Evolutionary conservation across 441 rosid species (phyloP).

Genomic region (Breynia disticha): DNA sequence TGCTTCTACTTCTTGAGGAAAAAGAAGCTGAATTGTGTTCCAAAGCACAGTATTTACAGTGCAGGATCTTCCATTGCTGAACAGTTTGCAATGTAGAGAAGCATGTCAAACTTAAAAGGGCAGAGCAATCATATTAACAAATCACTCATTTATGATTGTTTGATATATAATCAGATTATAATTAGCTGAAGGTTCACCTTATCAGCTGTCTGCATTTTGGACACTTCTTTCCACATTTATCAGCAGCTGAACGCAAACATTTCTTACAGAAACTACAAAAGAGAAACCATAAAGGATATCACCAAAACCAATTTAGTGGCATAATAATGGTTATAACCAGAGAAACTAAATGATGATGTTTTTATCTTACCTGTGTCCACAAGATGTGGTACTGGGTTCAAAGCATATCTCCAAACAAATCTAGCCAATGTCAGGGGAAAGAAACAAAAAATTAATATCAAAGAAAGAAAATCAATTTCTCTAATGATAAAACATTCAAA

Average conservation of each 20-base stretch:
- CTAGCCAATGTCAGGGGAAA: conserved; percentile 27
- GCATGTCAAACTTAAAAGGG: background rate
- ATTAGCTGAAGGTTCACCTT: conserved; percentile 31
- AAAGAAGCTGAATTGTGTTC: conserved; percentile 96
- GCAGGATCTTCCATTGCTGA: conserved; percentile 83
- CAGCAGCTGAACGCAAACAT: conserved; percentile 74
- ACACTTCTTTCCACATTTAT: conserved; percentile 87
- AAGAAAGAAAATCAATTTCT: conserved; percentile 1
- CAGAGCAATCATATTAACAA: background rate
- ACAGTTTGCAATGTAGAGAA: conserved; percentile 9
- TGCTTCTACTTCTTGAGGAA: conserved; percentile 79
- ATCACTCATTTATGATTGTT: background rate
- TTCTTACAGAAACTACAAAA: conserved; percentile 75
- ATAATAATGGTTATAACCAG: too few species aligned
- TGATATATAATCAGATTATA: background rate
- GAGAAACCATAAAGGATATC: conserved; percentile 3
- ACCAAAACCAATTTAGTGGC: background rate
- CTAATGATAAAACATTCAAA: conserved; percentile 4
- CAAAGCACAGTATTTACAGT: conserved; percentile 87
- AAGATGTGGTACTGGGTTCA: conserved; percentile 92
- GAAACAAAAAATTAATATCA: background rate
- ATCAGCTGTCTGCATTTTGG: conserved; percentile 90
- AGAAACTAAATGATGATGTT: background rate
- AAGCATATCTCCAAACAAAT: conserved; percentile 90
- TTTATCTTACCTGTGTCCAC: conserved; percentile 77